Evolutionary conservation across 2,329 filamentous ascomycete species (phyloP).

Genomic region (Phialophora expanda): DNA sequence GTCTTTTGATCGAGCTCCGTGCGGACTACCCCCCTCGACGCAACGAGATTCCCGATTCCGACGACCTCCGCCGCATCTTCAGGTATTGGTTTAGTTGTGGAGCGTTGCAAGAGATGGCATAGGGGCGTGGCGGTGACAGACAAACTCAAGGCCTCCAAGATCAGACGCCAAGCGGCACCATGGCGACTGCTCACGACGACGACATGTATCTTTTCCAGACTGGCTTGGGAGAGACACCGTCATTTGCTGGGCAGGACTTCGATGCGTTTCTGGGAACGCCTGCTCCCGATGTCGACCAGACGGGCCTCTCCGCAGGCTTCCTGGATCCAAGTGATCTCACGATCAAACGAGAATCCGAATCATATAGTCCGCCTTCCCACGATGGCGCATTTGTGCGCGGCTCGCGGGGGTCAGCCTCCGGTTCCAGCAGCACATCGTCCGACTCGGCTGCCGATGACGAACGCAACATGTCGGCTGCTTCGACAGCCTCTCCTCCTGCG

Average conservation of each 20-base stretch:
- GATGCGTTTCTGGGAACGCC: conserved; percentile 50
- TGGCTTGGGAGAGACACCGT: conserved; percentile 46
- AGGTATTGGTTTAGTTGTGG: not conserved
- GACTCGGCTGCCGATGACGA: conserved; percentile 50
- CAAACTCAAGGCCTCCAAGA: not conserved
- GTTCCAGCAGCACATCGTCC: conserved; percentile 52
- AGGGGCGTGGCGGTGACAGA: conserved; percentile 8
- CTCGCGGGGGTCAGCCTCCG: conserved; percentile 52
- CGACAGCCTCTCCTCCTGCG: conserved; percentile 48
- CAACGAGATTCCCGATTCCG: not conserved
- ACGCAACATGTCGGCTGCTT: conserved; percentile 50
- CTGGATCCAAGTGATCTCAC: conserved; percentile 38
- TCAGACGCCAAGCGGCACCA: conserved; percentile 13
- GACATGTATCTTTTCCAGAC: conserved; percentile 53
- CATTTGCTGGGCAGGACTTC: conserved; percentile 49
- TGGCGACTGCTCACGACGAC: conserved; percentile 44
- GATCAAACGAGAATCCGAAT: conserved; percentile 34
- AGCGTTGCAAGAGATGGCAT: conserved; percentile 27
- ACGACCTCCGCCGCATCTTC: not conserved
- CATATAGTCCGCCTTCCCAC: conserved; percentile 40
- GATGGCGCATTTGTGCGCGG: conserved; percentile 43
- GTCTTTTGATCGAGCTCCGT: conserved; percentile 3
- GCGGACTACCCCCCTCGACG: not conserved
- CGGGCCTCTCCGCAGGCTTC: conserved; percentile 42
- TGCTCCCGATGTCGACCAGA: conserved; percentile 42